Base-by-base conservation (phyloP, 495 filamentous ascomycete genomes). In the Ramalina peruviana region DNA sequence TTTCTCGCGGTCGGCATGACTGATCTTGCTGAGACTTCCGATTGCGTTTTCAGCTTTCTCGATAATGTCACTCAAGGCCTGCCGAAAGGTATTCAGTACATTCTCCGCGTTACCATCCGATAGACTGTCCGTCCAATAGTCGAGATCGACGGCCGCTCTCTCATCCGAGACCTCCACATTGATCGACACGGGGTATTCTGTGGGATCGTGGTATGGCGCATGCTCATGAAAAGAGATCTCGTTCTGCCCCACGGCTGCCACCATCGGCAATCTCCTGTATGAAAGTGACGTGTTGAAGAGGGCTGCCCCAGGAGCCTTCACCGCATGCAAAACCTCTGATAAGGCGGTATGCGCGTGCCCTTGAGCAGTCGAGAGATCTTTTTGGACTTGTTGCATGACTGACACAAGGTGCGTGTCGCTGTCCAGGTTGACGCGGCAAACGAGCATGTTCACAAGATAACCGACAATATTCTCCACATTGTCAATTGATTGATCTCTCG, bases 81-180 rank as follows among this genome's bases (percentile, higher is more conserved):
- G 63, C 9, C 70, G 48, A 43, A 78, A 77, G 1, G 67, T 72
- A 16, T 67, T 69, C 2, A 66, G 64, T 13, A 79, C 67, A 50
- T 73, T 71, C n/a, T 53, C 42, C n/a, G 74, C 76, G 50, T 78
- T 72, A 3, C 57, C 58, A 50, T 67, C 64, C 0, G 70, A 74
- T 9, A 74, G 54, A 21, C 53, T 56, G 43, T 72, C 70, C 0
- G 73, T 76, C 76, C 76, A 80, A 58, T 76, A 77, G 49, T 77
- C 75, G 5, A 80, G 38, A 27, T 76, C 70, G 43, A 80, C 72
- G 0, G 58, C 57, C 9, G 67, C 72, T 4, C 63, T 58, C 3
- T 65, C 61, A 25, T 73, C 70, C 13, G 64, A 59, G 0, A 69
- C 65, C 49, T 78, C 76, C 21, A 80, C 66, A 51, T 78, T 78